Conservation (phyloP, 441 rosid genomes). For the Populus hybrid region DNA sequence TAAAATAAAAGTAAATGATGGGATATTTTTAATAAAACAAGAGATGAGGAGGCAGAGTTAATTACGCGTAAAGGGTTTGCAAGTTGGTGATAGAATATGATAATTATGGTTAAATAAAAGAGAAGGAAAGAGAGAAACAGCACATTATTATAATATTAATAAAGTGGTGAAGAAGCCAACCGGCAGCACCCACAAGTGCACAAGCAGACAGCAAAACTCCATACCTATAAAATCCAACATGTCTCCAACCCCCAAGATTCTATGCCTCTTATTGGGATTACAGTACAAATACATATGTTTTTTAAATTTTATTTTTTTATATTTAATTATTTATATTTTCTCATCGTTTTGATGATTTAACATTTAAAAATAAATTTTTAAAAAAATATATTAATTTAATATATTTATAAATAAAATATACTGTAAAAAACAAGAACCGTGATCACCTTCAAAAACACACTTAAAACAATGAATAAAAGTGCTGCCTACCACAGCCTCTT, state of each 20-base stretch:
- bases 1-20: not conserved
- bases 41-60: slow-evolving; percentile 12
- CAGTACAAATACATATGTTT: too few relatives aligned
- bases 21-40: not conserved
- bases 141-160: not conserved
- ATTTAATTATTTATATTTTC: too few relatives aligned
- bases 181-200: slow-evolving; percentile 24
- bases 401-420: too few relatives aligned
- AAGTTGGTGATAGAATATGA: slow-evolving; percentile 16
- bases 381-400: too few relatives aligned
- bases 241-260: not conserved
- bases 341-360: too few relatives aligned
- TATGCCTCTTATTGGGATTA: too few relatives aligned
- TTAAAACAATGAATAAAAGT: too few relatives aligned
- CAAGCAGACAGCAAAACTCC: slow-evolving; percentile 27
- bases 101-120: not conserved
- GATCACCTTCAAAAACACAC: too few relatives aligned
- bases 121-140: not conserved
- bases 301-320: too few relatives aligned
- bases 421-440: too few relatives aligned
- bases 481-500: too few relatives aligned
- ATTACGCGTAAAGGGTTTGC: slow-evolving; percentile 25
- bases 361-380: too few relatives aligned
- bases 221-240: slow-evolving; percentile 10
- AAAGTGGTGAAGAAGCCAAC: slow-evolving; percentile 26